Percentiles rank a stretch among this genome's conserved stretches.
phyloP scores from a whole-genome alignment of 352 stramenopile species.

The Phytophthora megakarya region DNA sequence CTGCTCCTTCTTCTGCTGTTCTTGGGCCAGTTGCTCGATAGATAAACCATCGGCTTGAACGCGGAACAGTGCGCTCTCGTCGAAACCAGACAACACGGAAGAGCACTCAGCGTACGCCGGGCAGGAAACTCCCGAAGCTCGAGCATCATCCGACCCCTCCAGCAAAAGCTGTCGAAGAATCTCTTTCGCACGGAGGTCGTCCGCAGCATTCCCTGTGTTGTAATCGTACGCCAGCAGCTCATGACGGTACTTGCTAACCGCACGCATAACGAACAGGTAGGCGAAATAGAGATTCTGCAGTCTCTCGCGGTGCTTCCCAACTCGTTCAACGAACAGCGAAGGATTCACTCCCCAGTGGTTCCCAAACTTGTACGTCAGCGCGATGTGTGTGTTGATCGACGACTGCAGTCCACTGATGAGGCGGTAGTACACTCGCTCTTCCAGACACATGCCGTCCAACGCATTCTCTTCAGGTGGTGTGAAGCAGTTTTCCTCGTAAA shows the following conservation, averaged over 20 bases:
- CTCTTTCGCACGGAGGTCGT: constrained; percentile 74
- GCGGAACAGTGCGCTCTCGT: constrained; percentile 90
- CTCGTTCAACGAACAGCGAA: constrained; percentile 86
- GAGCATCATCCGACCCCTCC: constrained; percentile 50
- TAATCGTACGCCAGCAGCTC: constrained; percentile 96
- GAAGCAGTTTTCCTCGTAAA: constrained; percentile 99
- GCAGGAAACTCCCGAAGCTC: constrained; percentile 42
- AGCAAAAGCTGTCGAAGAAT: constrained; percentile 76
- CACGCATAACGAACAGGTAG: constrained; percentile 97
- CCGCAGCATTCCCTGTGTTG: constrained; percentile 91
- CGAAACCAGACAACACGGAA: constrained; percentile 84
- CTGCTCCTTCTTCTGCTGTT: constrained; percentile 63
- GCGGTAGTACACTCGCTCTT: constrained; percentile 97
- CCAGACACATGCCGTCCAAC: constrained; percentile 83
- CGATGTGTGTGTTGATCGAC: constrained; percentile 95
- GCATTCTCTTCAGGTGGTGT: constrained; percentile 60
- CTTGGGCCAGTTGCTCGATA: constrained; percentile 60
- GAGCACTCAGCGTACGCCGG: constrained; percentile 57
- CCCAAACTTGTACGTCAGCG: constrained; percentile 82
- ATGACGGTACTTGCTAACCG: constrained; percentile 92
- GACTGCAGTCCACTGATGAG: constrained; percentile 96
- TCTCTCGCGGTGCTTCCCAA: constrained; percentile 92
- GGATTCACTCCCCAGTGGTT: constrained; percentile 76
- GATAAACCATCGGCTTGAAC: constrained; percentile 61
- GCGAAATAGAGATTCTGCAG: constrained; percentile 99